Evolutionary conservation across 2,329 filamentous ascomycete species (phyloP), one percentile per base, ranked within the genome.

Genomic region (Alternaria rosae): DNA sequence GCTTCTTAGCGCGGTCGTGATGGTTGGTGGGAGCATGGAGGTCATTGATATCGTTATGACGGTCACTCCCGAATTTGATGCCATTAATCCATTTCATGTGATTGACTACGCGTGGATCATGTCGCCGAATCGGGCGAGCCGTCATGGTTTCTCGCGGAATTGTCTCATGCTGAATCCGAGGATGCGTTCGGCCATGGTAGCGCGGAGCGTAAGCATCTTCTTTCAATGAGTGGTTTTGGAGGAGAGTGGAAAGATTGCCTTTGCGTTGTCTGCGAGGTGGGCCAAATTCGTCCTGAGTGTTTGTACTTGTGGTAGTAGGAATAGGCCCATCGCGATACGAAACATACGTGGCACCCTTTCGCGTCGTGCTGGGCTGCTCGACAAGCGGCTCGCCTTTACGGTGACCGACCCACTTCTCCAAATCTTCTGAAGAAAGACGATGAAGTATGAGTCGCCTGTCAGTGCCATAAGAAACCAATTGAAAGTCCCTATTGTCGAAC

Each of bases 401-500:
- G 75, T 92, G 91, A 4, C 92, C 92, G 15, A 96, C 90, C 2
- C 86, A 84, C 60, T 87, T 83, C n/a, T 70, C 59, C 1, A 95
- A 82, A 28, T 89, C 82, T 25, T 88, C 82, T 1, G 87, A 81
- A 42, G 92, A 86, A 20, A 93, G 86, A 50, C 88, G 89, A 74
- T 97, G 92, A 26, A 97, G 84, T 51, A 91, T 89, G 28, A 97
- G 83, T 72, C 93, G 88, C 68, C 91, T 91, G 76, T 97, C 94
- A 51, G 92, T 90, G 25, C 93, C 93, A 94, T 94, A 97, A 0
- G 94, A 94, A 0, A 97, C 92, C 17, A 97, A 84, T 77, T 97
- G 94, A 66, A 97, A 97, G 54, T 97, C 94, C 70, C 94, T 88
- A 64, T 93, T 84, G 71, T 97, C 94, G 47, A 91, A 80, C n/a